Base-by-base conservation (phyloP, 2,329 filamentous ascomycete genomes). In the Gaeumannomyces sp. region DNA sequence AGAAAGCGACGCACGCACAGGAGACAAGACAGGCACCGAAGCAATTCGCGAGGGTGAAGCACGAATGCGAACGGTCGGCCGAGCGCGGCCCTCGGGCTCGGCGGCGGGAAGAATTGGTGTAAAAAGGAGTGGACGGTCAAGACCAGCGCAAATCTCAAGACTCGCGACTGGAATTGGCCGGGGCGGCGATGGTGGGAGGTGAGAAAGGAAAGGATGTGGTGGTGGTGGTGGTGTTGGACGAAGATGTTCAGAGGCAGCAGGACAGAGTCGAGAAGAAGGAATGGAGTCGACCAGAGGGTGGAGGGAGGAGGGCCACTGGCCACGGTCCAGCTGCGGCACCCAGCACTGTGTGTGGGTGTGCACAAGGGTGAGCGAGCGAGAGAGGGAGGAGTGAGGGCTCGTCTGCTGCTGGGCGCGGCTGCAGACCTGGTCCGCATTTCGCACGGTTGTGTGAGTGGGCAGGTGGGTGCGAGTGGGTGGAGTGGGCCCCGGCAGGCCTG, bases 121-220 rank as follows among this genome's bases (percentile, higher is more conserved):
- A 53, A 70, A 67, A 81, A 81, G 80, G 83, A 85, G 81, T 78
- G 83, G 83, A 85, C 83, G 83, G 83, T 74, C 81, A 78, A 84
- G 76, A 82, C 83, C 84, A 86, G 82, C 76, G 78, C 76, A 79
- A 82, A 80, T 80, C 74, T 75, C 72, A 70, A 79, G 78, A 79
- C 78, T 74, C 78, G 80, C 81, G 65, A 73, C 82, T 79, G 82
- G 83, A 83, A 83, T 83, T 80, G 83, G 76, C 79, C 83, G 85
- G 72, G 68, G 72, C 67, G 70, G 69, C 70, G 71, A 71, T 71
- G 69, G 67, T 68, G 71, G 70, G 70, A 71, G 73, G 62, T 28
- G 59, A 64, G 35, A 56, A 64, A 33, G 33, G 28, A 33, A 57
- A 56, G 28, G 56, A 29, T 63, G 45, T 53, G 50, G 62, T 59